Percentiles rank a stretch among this genome's conserved stretches.
Conservation (phyloP, 2,329 filamentous ascomycete species). For the Chaetomiaceae sp. region DNA sequence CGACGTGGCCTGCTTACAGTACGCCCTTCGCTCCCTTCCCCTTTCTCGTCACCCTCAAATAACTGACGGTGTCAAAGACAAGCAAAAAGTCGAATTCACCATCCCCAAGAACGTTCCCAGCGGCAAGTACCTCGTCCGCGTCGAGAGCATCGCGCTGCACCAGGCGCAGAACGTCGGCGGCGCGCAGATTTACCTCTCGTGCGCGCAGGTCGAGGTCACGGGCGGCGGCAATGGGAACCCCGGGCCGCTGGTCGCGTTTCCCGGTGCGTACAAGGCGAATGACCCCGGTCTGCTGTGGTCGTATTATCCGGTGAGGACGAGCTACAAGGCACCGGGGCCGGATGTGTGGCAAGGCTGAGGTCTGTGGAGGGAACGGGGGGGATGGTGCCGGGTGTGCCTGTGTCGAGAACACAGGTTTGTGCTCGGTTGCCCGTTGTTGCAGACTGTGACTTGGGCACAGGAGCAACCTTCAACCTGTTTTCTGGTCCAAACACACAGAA, state of each 20-base stretch:
- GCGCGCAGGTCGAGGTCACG: constrained; percentile 25
- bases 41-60: background rate
- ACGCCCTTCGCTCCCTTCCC: background rate
- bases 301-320: constrained; percentile 18
- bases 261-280: constrained; percentile 14
- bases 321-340: constrained; percentile 12
- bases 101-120: constrained; percentile 26
- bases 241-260: constrained; percentile 14
- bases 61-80: constrained; percentile 1
- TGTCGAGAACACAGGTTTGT: no score
- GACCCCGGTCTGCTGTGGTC: constrained; percentile 17
- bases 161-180: constrained; percentile 19
- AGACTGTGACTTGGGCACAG: no score
- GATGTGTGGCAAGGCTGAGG: constrained; percentile 18
- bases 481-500: no score
- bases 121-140: constrained; percentile 30
- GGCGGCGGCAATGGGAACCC: constrained; percentile 21
- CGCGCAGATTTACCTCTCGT: constrained; percentile 23
- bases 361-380: no score
- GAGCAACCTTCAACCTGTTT: no score
- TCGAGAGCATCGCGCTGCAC: constrained; percentile 30
- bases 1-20: constrained; percentile 19
- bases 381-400: no score
- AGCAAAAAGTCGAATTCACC: constrained; percentile 22
- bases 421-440: no score